phyloP scores from a whole-genome alignment of 139 green algal species.

The Desmodesmus armatus region DNA sequence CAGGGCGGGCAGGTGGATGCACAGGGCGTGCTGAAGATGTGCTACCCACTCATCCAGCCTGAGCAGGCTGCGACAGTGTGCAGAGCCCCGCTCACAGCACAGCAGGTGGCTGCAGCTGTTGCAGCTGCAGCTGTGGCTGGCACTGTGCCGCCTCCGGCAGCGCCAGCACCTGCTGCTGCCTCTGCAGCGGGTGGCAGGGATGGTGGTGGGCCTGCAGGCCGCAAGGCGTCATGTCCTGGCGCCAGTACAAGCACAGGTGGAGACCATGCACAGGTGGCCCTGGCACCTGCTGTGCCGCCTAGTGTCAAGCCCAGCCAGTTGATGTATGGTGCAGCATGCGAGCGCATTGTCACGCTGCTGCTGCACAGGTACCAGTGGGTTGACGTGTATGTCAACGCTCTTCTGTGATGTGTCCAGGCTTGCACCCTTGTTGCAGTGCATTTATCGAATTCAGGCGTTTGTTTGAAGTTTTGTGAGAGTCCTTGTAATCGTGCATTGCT shows the following conservation, averaged over 20 bases:
- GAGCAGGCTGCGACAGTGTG: conserved; percentile 6
- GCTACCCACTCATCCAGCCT: conserved; percentile 54
- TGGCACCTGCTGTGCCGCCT: background rate
- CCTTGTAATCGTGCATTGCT: background rate
- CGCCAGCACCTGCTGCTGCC: background rate
- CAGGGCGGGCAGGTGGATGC: conserved; percentile 29
- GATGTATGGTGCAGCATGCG: conserved; percentile 59
- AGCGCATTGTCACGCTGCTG: conserved; percentile 61
- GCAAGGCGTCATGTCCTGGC: background rate
- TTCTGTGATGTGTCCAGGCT: conserved; percentile 2
- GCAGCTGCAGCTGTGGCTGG: background rate
- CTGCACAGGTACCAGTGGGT: conserved; percentile 61
- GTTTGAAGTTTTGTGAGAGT: background rate
- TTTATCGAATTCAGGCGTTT: background rate
- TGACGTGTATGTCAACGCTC: conserved; percentile 56
- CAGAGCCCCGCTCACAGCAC: background rate
- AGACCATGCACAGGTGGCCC: background rate
- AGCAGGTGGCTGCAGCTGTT: conserved; percentile 34
- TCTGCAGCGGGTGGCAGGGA: background rate
- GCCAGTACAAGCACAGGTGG: background rate
- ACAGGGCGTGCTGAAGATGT: conserved; percentile 47
- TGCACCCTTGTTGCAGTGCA: background rate
- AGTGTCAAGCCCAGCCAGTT: conserved; percentile 62
- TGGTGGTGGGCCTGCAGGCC: background rate
- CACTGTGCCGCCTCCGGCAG: background rate